These are phyloP conservation scores for Saccharomycopsis guyanensis DNA, from an alignment of 805 yeast species.

Conservation along the genomic window DNA sequence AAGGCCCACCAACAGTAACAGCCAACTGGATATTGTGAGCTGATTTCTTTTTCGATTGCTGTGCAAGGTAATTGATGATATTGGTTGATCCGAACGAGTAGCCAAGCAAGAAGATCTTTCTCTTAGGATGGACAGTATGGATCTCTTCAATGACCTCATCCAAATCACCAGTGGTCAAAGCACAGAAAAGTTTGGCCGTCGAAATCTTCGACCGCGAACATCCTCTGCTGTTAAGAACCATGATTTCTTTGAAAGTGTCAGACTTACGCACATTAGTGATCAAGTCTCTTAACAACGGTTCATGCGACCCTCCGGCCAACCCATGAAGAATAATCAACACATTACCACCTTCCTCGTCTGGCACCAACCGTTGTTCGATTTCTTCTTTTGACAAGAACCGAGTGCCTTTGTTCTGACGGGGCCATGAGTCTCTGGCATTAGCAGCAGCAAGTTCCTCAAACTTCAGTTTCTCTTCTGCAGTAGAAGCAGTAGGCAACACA, in stretches of 20 bases:
- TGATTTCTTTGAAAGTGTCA: slow-evolving; percentile 45
- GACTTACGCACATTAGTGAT: slow-evolving; percentile 4
- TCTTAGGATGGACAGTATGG: slow-evolving; percentile 46
- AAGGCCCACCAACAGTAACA: slow-evolving; percentile 56
- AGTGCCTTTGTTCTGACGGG: slow-evolving; percentile 61
- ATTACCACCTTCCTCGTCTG: slow-evolving; percentile 37
- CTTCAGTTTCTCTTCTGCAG: slow-evolving; percentile 26
- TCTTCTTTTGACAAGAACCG: slow-evolving; percentile 47
- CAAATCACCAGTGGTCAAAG: slow-evolving; percentile 62
- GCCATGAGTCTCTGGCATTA: slow-evolving; percentile 41
- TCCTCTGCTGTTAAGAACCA: slow-evolving; percentile 63
- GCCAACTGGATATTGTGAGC: slow-evolving; percentile 37
- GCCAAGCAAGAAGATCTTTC: slow-evolving; percentile 60
- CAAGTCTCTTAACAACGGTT: slow-evolving; percentile 51
- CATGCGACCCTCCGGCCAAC: slow-evolving; percentile 74
- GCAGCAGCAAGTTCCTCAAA: slow-evolving; percentile 33
- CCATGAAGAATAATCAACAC: slow-evolving; percentile 62
- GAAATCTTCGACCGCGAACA: slow-evolving; percentile 69
- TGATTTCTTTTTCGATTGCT: slow-evolving; percentile 27
- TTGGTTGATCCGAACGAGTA: slow-evolving; percentile 69
- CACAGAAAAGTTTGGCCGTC: slow-evolving; percentile 60
- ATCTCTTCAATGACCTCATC: slow-evolving; percentile 49
- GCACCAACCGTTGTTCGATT: slow-evolving; percentile 30
- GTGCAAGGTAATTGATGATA: slow-evolving; percentile 60
- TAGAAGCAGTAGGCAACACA: slow-evolving; percentile 37